Percentiles rank a stretch among this genome's conserved stretches.
phyloP scores from a whole-genome alignment of 2,329 filamentous ascomycete genomes.

The Pyrenophora graminea region DNA sequence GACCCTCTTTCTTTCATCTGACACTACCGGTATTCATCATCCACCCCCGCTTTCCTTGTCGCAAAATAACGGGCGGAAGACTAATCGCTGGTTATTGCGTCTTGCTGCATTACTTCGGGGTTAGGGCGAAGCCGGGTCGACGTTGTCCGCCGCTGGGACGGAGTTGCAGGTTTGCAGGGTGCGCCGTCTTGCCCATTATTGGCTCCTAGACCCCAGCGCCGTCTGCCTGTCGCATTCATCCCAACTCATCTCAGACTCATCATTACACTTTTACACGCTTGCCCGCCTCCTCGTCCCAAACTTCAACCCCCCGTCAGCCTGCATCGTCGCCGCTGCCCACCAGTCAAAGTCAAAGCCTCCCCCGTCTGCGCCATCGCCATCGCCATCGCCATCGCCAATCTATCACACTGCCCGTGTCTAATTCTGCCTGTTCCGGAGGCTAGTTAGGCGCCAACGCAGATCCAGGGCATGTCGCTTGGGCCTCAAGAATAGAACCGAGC shows the following conservation, averaged over 20 bases:
- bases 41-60: slow-evolving; percentile 10
- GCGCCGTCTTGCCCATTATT: slow-evolving; percentile 15
- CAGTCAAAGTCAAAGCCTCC: slow-evolving; percentile 11
- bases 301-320: slow-evolving; percentile 12
- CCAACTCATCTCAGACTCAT: slow-evolving; percentile 25
- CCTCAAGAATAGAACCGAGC: slow-evolving; percentile 27
- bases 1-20: neutral
- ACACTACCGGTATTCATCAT: neutral
- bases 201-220: slow-evolving; percentile 14
- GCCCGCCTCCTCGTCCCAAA: neutral
- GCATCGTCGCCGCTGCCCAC: neutral
- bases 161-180: neutral
- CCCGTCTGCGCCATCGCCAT: slow-evolving; percentile 24
- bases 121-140: slow-evolving; percentile 12
- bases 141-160: no score
- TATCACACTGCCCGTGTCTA: neutral
- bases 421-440: slow-evolving; percentile 12
- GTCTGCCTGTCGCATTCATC: slow-evolving; percentile 14
- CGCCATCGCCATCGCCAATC: slow-evolving; percentile 15
- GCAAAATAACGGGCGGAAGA: neutral
- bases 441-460: slow-evolving; percentile 34
- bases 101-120: neutral
- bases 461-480: slow-evolving; percentile 31
- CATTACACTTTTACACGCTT: slow-evolving; percentile 2
- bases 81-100: neutral